Conservation (phyloP, 768 basidiomycete species). For the Rhizopogon sp. region DNA sequence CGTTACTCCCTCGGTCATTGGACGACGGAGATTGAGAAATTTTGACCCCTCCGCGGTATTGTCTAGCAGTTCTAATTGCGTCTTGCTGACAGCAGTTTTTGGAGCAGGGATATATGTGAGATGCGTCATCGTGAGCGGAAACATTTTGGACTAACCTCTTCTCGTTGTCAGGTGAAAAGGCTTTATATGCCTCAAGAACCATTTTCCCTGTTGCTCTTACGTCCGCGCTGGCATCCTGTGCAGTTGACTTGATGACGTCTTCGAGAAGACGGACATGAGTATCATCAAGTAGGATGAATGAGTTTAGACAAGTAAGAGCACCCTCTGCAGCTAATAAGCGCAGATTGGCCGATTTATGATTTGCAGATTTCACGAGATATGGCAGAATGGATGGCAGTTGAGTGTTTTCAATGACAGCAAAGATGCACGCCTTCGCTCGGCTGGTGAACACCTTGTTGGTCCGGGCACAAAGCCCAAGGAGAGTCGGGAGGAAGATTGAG, state of each 20-base stretch:
- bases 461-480: conserved; percentile 63
- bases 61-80: conserved; percentile 56
- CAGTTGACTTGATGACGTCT: conserved; percentile 58
- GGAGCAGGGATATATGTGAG: conserved; percentile 34
- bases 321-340: conserved; percentile 65
- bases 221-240: conserved; percentile 71
- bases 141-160: conserved; percentile 45
- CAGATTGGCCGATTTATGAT: conserved; percentile 68
- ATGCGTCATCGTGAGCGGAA: neutral
- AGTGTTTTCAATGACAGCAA: conserved; percentile 58
- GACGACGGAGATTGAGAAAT: no score
- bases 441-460: conserved; percentile 75
- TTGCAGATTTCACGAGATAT: conserved; percentile 49
- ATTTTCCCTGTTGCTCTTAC: conserved; percentile 64
- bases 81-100: conserved; percentile 69
- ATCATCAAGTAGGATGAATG: conserved; percentile 74
- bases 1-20: no score
- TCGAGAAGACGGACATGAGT: conserved; percentile 62
- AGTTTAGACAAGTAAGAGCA: conserved; percentile 61
- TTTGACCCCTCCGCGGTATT: no score
- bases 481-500: conserved; percentile 59
- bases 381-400: conserved; percentile 63
- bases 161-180: conserved; percentile 62
- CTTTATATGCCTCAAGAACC: conserved; percentile 72
- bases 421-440: conserved; percentile 58